Base-by-base conservation (phyloP, 345 rosid species). In the Gossypium arboreum region DNA sequence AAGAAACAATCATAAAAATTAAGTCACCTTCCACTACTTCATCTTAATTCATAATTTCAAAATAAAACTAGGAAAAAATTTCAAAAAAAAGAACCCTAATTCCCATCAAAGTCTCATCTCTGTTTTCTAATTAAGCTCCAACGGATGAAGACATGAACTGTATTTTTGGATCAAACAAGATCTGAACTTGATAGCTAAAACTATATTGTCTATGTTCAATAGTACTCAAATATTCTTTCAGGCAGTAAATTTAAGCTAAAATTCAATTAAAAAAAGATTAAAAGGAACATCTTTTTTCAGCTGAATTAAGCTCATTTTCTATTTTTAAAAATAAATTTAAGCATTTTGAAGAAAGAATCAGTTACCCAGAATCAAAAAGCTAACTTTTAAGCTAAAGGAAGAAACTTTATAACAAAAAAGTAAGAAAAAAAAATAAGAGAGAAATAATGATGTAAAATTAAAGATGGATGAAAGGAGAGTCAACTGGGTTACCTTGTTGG, bases 401-500 rank as follows among this genome's bases (percentile, higher is more conserved):
- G 41, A 65, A 50, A 1, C 25, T 65, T 22, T 63, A 61, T 15
- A 8, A 3, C 4, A 12, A n/a, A 45, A 76, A 39, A 12, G 3
- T 16, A 9, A 2, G 17, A 2, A 18, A 58, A 25, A 29, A 34
- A 34, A 34, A 4, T 20, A 20, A 34, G 39, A 34, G 6, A 11
- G 0, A 55, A 20, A n/a, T 5, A 34, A 43, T 1, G 3, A 3
- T 29, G 43, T 20, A 66, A 12, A 56, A 34, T 54, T 12, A 52
- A 22, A 76, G 20, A 44, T 7, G 58, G 79, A 58, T 68, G 44
- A 68, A 68, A 50, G 16, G 22, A 50, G 44, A 68, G 72, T 68
- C 72, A 50, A 68, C 72, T 25, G 44, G 9, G 9, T 50, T 80
- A 85, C 88, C 82, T 78, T 76, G 77, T 41, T 74, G 79, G 43